phyloP scores from a whole-genome alignment of 108 stramenopile species.

The Cyclotella kingstonii region DNA sequence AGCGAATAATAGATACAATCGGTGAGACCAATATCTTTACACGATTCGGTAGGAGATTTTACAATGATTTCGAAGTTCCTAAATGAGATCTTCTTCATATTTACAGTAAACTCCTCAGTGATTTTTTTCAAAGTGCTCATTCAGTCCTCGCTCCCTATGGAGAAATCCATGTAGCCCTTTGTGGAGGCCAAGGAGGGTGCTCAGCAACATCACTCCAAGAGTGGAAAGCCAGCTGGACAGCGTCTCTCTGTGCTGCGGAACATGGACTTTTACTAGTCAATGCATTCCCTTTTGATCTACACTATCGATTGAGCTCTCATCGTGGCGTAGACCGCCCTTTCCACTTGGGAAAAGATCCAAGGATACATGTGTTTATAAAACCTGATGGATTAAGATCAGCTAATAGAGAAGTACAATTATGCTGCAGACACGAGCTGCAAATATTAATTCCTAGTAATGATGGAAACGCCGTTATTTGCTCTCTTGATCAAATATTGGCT shows the following conservation, averaged over 20 bases:
- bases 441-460: slow-evolving; percentile 43
- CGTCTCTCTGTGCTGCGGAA: slow-evolving; percentile 60
- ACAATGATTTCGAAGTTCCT: neutral
- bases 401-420: slow-evolving; percentile 55
- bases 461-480: slow-evolving; percentile 10
- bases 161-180: slow-evolving; percentile 72
- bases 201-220: slow-evolving; percentile 45
- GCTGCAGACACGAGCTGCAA: slow-evolving; percentile 80
- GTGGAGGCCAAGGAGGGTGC: slow-evolving; percentile 72
- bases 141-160: slow-evolving; percentile 48
- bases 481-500: slow-evolving; percentile 48
- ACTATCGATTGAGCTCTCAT: slow-evolving; percentile 66
- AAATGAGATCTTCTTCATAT: neutral
- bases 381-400: slow-evolving; percentile 41
- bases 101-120: slow-evolving; percentile 44
- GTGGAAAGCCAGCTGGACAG: slow-evolving; percentile 78
- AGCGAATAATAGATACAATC: slow-evolving; percentile 69
- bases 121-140: slow-evolving; percentile 63
- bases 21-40: no score
- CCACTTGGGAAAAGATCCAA: slow-evolving; percentile 49
- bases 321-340: slow-evolving; percentile 77
- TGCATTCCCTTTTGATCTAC: slow-evolving; percentile 49
- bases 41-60: neutral
- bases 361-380: slow-evolving; percentile 56
- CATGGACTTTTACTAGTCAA: slow-evolving; percentile 55